A percentile compares a stretch with the other conserved stretches of the same genome.
These are phyloP conservation scores for Ustilago cynodontis DNA, from an alignment of 1,284 basidiomycete species.

Conservation along the genomic window DNA sequence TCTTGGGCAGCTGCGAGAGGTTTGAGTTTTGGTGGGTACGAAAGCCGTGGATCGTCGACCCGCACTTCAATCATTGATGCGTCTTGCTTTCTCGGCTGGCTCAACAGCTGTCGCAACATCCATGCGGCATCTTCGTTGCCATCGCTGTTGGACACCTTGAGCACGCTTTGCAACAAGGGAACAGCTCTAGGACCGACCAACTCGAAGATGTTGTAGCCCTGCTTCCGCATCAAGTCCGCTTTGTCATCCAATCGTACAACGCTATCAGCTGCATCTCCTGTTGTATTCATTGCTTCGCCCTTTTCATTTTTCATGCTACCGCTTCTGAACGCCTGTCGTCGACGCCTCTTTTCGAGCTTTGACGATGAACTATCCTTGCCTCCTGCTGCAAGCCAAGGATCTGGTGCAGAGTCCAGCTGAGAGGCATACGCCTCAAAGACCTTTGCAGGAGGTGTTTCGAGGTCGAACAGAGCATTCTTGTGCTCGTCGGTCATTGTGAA, in stretches of 20 bases:
- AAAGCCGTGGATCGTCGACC: slow-evolving; percentile 64
- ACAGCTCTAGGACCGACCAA: slow-evolving; percentile 54
- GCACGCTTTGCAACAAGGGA: slow-evolving; percentile 51
- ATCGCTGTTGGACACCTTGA: slow-evolving; percentile 21
- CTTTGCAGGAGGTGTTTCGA: background rate
- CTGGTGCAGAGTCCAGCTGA: slow-evolving; percentile 48
- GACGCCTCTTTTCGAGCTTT: slow-evolving; percentile 34
- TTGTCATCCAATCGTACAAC: slow-evolving; percentile 18
- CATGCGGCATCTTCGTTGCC: background rate
- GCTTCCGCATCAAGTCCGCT: slow-evolving; percentile 14
- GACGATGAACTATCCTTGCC: slow-evolving; percentile 40
- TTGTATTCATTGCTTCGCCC: background rate
- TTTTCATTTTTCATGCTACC: slow-evolving; percentile 1
- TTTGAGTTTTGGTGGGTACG: slow-evolving; percentile 54
- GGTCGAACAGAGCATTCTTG: slow-evolving; percentile 21
- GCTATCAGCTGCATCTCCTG: background rate
- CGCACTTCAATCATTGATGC: slow-evolving; percentile 24
- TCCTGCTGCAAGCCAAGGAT: slow-evolving; percentile 54
- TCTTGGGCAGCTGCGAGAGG: background rate
- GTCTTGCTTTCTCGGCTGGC: background rate
- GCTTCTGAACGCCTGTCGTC: slow-evolving; percentile 10
- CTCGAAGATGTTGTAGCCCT: slow-evolving; percentile 66
- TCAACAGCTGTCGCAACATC: slow-evolving; percentile 14
- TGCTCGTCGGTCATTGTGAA: slow-evolving; percentile 36
- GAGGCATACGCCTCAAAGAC: slow-evolving; percentile 14